Conservation (phyloP, 2,329 filamentous ascomycete species). For the Orbilia ellipsospora region DNA sequence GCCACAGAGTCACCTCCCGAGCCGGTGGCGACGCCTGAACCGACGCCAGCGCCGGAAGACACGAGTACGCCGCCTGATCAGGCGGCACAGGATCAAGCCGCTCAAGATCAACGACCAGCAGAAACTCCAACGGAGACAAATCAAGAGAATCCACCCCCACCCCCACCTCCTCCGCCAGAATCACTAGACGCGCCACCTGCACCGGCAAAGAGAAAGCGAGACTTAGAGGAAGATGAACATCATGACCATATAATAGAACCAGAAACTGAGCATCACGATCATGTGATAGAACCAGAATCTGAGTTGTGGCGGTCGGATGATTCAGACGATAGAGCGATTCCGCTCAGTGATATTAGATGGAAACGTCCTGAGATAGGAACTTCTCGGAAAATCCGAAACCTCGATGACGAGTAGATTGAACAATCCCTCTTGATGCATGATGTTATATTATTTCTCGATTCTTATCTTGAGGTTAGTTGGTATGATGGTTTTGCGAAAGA, state of each 20-base stretch:
- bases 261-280: neutral
- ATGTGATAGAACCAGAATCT: neutral
- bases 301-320: neutral
- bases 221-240: too few species aligned
- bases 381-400: too few species aligned
- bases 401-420: too few species aligned
- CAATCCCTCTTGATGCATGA: too few species aligned
- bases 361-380: too few species aligned
- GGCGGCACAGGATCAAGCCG: neutral
- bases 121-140: constrained; percentile 1
- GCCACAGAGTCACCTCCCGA: neutral
- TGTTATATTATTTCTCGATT: too few species aligned
- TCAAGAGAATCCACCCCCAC: neutral
- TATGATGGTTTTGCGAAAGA: too few species aligned
- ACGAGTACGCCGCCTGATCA: neutral
- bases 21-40: constrained; percentile 8
- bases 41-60: constrained; percentile 3
- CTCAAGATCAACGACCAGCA: neutral
- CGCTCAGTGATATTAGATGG: too few species aligned
- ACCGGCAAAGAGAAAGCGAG: constrained; percentile 9
- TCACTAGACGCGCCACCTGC: constrained; percentile 4
- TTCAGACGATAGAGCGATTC: too few species aligned
- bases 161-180: neutral
- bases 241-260: neutral
- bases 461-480: too few species aligned